A percentile compares a stretch with the other conserved stretches of the same genome.
These are phyloP conservation scores for Backusella australiensis DNA, from an alignment of 192 early-diverging fungal species.

Conservation along the genomic window DNA sequence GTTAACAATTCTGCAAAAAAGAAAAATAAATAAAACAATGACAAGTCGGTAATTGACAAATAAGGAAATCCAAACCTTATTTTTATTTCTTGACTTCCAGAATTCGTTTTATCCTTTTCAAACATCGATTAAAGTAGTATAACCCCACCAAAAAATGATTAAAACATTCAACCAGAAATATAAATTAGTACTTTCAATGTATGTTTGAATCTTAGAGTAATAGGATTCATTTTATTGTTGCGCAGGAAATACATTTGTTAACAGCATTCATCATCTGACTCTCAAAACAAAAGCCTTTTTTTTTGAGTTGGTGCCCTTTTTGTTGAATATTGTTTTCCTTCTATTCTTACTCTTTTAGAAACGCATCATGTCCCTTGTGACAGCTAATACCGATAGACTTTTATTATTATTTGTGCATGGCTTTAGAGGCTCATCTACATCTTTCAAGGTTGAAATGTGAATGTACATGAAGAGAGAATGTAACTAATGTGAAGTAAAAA, in stretches of 20 bases:
- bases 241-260: background rate
- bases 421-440: conserved; percentile 51
- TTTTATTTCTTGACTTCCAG: background rate
- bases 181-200: no score
- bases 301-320: background rate
- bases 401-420: conserved; percentile 59
- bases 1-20: background rate
- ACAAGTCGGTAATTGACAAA: background rate
- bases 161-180: no score
- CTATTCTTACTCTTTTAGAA: background rate
- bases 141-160: no score
- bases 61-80: background rate
- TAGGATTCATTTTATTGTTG: background rate
- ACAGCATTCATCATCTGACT: background rate
- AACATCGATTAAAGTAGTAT: no score
- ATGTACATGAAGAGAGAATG: background rate
- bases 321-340: background rate
- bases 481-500: background rate
- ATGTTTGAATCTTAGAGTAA: no score
- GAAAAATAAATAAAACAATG: background rate
- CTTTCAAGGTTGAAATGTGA: conserved; percentile 36
- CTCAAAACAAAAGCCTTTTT: background rate
- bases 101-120: no score
- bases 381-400: conserved; percentile 32
- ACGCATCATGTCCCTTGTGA: background rate